Evolutionary conservation across 2,329 filamentous ascomycete genomes (phyloP).

Genomic region (Alternaria sp.): DNA sequence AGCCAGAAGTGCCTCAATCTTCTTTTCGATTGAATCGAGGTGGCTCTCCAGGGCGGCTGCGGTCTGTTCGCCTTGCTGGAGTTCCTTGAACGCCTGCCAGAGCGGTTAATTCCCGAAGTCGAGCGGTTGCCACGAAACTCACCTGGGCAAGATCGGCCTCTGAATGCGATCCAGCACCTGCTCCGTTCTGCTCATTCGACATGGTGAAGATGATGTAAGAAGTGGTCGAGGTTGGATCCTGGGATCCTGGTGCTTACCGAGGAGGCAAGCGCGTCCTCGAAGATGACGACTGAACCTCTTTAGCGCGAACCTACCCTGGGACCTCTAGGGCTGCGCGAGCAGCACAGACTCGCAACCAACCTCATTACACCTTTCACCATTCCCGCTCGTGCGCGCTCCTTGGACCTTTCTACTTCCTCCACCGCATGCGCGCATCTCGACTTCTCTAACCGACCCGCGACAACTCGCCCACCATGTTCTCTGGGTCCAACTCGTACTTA

Average conservation of each 20-base stretch:
- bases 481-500: conserved; percentile 84
- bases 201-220: conserved; percentile 33
- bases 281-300: conserved; percentile 41
- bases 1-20: conserved; percentile 63
- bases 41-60: conserved; percentile 64
- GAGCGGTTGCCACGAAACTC: conserved; percentile 1
- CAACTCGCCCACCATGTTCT: conserved; percentile 73
- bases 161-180: conserved; percentile 28
- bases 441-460: conserved; percentile 31
- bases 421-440: conserved; percentile 35
- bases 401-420: conserved; percentile 20
- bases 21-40: conserved; percentile 62
- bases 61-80: conserved; percentile 64
- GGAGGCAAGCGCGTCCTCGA: conserved; percentile 22
- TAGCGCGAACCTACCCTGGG: conserved; percentile 39
- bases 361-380: conserved; percentile 34
- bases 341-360: conserved; percentile 36
- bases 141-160: conserved; percentile 51
- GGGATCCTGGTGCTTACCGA: conserved; percentile 20
- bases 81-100: conserved; percentile 60
- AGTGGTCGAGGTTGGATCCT: conserved; percentile 26
- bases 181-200: conserved; percentile 45
- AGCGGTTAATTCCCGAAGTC: conserved; percentile 22
- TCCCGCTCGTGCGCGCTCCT: conserved; percentile 28
- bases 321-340: conserved; percentile 33